phyloP scores from a whole-genome alignment of 176 grass and related monocot species.

The Juncus inflexus region DNA sequence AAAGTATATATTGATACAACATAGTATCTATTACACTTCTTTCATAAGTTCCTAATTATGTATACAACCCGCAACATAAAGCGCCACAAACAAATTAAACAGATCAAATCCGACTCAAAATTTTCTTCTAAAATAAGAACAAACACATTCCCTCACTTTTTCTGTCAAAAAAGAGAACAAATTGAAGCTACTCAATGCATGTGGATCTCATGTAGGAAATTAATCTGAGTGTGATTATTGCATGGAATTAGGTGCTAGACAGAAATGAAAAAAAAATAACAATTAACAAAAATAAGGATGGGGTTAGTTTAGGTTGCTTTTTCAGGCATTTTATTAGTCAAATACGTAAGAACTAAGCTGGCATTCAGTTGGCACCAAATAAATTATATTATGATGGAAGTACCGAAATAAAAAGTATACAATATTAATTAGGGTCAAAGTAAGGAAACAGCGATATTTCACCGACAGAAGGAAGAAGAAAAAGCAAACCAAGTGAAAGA shows the following conservation, averaged over 20 bases:
- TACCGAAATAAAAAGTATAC: constrained; percentile 5
- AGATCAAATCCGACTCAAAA: no score
- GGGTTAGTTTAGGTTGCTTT: constrained; percentile 22
- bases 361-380: constrained; percentile 30
- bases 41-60: no score
- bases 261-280: not conserved
- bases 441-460: constrained; percentile 13
- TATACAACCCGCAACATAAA: no score
- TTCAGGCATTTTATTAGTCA: constrained; percentile 14
- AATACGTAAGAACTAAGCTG: constrained; percentile 20
- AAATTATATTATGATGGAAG: not conserved
- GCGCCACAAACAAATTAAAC: no score
- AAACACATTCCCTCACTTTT: not conserved
- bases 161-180: not conserved
- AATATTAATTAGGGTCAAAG: constrained; percentile 27
- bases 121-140: not conserved
- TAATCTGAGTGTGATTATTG: constrained; percentile 15
- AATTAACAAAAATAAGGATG: not conserved
- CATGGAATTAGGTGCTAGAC: not conserved
- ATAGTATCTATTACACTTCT: no score
- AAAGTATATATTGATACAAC: no score
- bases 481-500: not conserved
- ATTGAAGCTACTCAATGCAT: constrained; percentile 5
- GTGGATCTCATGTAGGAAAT: constrained; percentile 16
- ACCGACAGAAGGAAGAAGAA: constrained; percentile 17